Conservation (phyloP, 345 rosid genomes). For the Gossypium ekmanianum region DNA sequence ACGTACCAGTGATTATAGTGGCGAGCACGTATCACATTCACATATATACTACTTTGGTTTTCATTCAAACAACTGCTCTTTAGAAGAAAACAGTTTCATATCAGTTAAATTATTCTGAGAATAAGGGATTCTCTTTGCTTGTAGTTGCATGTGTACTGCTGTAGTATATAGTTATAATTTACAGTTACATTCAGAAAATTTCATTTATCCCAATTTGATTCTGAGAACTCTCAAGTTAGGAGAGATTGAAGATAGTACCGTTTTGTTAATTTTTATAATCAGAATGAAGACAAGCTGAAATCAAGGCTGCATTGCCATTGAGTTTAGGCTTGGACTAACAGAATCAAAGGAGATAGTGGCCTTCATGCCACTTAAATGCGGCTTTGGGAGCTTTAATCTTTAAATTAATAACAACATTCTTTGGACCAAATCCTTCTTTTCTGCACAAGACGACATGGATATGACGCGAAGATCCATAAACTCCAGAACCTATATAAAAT, state of each 20-base stretch:
- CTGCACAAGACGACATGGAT: slow-evolving; percentile 7
- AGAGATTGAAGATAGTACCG: background rate
- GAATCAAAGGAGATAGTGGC: slow-evolving; percentile 13
- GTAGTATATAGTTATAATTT: too few relatives aligned
- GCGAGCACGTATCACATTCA: background rate
- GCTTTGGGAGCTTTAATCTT: background rate
- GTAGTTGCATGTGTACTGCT: background rate
- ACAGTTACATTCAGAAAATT: background rate
- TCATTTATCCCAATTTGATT: background rate
- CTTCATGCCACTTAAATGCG: slow-evolving; percentile 6
- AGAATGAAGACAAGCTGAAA: background rate
- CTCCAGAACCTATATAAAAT: background rate
- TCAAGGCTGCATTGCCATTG: background rate
- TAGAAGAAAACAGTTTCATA: background rate
- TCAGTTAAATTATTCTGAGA: background rate
- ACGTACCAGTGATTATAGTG: background rate
- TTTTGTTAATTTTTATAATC: background rate
- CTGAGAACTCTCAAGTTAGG: background rate
- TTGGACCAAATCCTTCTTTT: slow-evolving; percentile 5
- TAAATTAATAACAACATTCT: background rate
- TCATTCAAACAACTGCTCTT: background rate
- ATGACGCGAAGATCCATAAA: slow-evolving; percentile 7
- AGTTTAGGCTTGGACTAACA: background rate
- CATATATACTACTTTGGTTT: background rate
- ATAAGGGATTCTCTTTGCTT: background rate